Base-by-base conservation (phyloP, 306 rosid genomes). In the Pyrus pyrifolia region DNA sequence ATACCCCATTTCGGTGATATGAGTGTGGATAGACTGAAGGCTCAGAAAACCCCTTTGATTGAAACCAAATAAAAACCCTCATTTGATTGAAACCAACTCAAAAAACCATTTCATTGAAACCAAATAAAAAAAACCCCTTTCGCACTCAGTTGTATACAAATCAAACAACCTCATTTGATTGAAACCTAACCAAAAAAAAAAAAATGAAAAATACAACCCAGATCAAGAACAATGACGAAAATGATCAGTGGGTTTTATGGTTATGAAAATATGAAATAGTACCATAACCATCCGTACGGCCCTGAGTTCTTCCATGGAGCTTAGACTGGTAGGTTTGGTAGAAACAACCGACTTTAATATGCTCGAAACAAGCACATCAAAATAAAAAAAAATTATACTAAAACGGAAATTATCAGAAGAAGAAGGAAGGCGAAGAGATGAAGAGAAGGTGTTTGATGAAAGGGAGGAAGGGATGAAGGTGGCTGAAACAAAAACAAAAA, bases 231-330 rank as follows among this genome's bases (percentile, higher is more conserved):
- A 68, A 62, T 3, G 29, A 21, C 8, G 31, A 38, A 29, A 23
- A 25, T 1, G 22, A n/a, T 53, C 44, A 68, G 5, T 59, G 64
- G 33, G 55, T 8, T 51, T 51, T 38, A 2, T 52, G 18, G 65
- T 53, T 17, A 14, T 15, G 13, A 29, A 23, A 14, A 17, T 49
- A 14, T 14, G 18, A 49, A 21, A 9, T 14, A 15, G 60, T 86
- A 91, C 98, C 98, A 93, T 88, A 71, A 82, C 97, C 55, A 91
- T 64, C 67, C 89, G 83, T 51, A 89, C 74, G 25, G 72, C 82
- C 64, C 79, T 86, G 21, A 93, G 83, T 51, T 27, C 77, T 58
- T 3, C 77, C 72, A 44, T 90, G 78, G 71, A 93, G 97, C 71
- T 78, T 76, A n/a, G 89, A 83, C 73, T 88, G 97, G 78, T 88